phyloP scores from a whole-genome alignment of 768 basidiomycete species.

The Suillus sp. region DNA sequence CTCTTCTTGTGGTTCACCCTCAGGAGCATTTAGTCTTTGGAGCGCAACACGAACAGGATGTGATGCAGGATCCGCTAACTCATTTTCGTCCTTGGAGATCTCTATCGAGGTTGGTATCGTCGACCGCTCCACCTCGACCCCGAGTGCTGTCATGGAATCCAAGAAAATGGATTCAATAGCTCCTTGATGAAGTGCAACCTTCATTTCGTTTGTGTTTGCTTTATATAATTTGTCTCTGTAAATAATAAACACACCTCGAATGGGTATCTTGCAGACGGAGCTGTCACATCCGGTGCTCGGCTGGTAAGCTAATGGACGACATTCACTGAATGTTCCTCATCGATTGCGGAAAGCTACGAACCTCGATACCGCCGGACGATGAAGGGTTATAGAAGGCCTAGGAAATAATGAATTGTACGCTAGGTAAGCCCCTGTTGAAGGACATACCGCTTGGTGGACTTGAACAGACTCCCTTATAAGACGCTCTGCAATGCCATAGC shows the following conservation, averaged over 20 bases:
- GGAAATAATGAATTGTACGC: not conserved
- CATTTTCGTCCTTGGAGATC: conserved; percentile 27
- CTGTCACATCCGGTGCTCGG: conserved; percentile 60
- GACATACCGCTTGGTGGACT: conserved; percentile 64
- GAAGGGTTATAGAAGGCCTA: conserved; percentile 79
- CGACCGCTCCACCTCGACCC: conserved; percentile 36
- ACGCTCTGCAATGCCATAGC: conserved; percentile 71
- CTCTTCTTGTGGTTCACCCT: conserved; percentile 46
- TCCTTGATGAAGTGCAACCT: conserved; percentile 39
- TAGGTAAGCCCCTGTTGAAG: not conserved
- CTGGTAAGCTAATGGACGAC: conserved; percentile 53
- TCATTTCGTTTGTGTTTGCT: conserved; percentile 9
- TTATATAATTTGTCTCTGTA: not conserved
- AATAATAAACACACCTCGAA: conserved; percentile 52
- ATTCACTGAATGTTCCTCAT: conserved; percentile 1
- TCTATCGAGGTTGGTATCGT: conserved; percentile 32
- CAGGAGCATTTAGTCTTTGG: conserved; percentile 23
- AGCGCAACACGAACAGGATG: conserved; percentile 29
- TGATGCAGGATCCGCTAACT: conserved; percentile 25
- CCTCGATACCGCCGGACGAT: conserved; percentile 61
- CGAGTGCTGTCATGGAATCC: conserved; percentile 35
- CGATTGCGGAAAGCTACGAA: conserved; percentile 19
- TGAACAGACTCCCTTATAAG: conserved; percentile 62
- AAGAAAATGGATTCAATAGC: conserved; percentile 37
- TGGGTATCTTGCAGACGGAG: conserved; percentile 64